Percentiles rank a stretch among this genome's conserved stretches.
Evolutionary conservation across 1,284 basidiomycete genomes (phyloP).

Genomic region (Leccinum pachyderme): DNA sequence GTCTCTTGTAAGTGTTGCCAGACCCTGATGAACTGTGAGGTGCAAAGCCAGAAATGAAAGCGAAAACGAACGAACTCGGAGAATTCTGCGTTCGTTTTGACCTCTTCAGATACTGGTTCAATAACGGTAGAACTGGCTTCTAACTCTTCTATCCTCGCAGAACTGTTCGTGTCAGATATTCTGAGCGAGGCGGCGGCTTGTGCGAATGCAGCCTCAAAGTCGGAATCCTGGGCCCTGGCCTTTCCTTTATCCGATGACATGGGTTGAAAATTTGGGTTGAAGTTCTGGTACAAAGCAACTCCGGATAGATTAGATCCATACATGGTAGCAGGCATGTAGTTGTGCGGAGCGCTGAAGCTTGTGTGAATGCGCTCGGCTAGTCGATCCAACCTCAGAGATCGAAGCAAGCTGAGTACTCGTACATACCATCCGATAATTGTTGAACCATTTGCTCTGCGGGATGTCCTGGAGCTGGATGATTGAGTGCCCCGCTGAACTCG

Average conservation of each 20-base stretch:
- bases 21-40: slow-evolving; percentile 39
- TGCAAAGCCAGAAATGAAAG: slow-evolving; percentile 7
- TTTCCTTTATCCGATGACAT: slow-evolving; percentile 53
- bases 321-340: slow-evolving; percentile 28
- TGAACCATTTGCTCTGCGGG: slow-evolving; percentile 32
- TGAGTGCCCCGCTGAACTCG: slow-evolving; percentile 41
- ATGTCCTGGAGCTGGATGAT: slow-evolving; percentile 7
- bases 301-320: slow-evolving; percentile 30
- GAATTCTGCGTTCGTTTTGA: slow-evolving; percentile 38
- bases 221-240: slow-evolving; percentile 70
- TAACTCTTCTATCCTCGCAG: slow-evolving; percentile 55
- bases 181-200: slow-evolving; percentile 51
- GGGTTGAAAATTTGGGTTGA: slow-evolving; percentile 17
- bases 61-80: slow-evolving; percentile 44
- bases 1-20: slow-evolving; percentile 62
- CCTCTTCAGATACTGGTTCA: slow-evolving; percentile 34
- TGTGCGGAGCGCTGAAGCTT: slow-evolving; percentile 24
- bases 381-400: slow-evolving; percentile 10
- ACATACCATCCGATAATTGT: slow-evolving; percentile 27
- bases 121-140: slow-evolving; percentile 41
- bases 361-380: slow-evolving; percentile 22
- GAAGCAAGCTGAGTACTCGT: neutral
- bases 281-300: slow-evolving; percentile 34
- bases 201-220: slow-evolving; percentile 77
- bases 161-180: slow-evolving; percentile 41